Conservation (phyloP, 352 stramenopile genomes). For the Phytopythium kandeliae region DNA sequence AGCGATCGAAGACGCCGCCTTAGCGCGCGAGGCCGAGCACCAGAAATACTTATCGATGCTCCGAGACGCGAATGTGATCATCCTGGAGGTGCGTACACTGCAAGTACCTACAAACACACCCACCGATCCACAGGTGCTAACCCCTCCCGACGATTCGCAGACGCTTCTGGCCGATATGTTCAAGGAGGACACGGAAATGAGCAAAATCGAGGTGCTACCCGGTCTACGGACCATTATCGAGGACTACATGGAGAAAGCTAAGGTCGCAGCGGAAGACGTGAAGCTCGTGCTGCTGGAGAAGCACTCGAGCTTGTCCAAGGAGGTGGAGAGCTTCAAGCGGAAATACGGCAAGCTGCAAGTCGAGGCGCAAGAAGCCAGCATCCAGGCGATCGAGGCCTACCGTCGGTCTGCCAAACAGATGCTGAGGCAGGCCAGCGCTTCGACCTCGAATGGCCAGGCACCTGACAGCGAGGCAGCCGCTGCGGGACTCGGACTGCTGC, state of each 20-base stretch:
- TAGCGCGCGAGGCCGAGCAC: constrained; percentile 71
- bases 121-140: background rate
- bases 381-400: constrained; percentile 76
- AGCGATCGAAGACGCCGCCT: constrained; percentile 73
- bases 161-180: constrained; percentile 91
- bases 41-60: constrained; percentile 78
- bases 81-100: constrained; percentile 51
- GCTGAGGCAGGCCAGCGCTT: constrained; percentile 42
- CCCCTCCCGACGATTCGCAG: constrained; percentile 11
- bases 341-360: constrained; percentile 64
- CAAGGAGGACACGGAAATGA: constrained; percentile 88
- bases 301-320: constrained; percentile 35
- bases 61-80: constrained; percentile 81
- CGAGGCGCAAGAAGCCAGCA: constrained; percentile 71
- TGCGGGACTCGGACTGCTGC: constrained; percentile 62
- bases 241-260: constrained; percentile 85
- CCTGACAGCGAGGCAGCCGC: constrained; percentile 26
- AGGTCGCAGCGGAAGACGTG: constrained; percentile 76
- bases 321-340: constrained; percentile 50
- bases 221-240: constrained; percentile 88
- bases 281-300: constrained; percentile 79
- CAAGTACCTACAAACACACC: too few species aligned
- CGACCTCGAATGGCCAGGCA: constrained; percentile 9
- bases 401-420: constrained; percentile 69
- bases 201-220: constrained; percentile 88